Evolutionary conservation across 2,329 filamentous ascomycete genomes (phyloP).

Genomic region (Claviceps sp.): DNA sequence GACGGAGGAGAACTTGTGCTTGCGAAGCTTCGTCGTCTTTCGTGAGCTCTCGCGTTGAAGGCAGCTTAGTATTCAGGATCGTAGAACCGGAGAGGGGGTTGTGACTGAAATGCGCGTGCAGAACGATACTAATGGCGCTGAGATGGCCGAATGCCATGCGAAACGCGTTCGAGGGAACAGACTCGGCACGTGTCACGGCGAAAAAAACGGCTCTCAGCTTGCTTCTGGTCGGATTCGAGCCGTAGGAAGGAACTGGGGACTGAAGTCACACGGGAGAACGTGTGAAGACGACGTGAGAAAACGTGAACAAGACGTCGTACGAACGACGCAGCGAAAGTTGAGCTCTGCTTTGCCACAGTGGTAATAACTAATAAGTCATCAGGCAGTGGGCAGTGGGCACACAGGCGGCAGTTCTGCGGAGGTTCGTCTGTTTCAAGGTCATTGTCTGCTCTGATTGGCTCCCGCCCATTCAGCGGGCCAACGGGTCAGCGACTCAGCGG

Average conservation of each 20-base stretch:
- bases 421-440: no score
- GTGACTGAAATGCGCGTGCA: background rate
- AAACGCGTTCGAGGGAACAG: background rate
- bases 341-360: no score
- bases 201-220: background rate
- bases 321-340: no score
- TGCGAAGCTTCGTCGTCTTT: no score
- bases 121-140: background rate
- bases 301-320: background rate
- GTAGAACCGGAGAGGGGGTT: no score
- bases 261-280: background rate
- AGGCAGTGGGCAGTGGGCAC: no score
- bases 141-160: background rate
- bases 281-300: background rate
- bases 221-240: background rate
- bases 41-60: no score
- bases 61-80: background rate
- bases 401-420: no score
- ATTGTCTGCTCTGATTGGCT: no score
- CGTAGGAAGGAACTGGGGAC: background rate
- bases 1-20: background rate
- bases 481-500: no score
- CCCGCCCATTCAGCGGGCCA: no score
- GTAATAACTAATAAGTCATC: no score
- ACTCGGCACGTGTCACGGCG: slow-evolving; percentile 1